Evolutionary conservation across 441 rosid genomes (phyloP), one percentile per base, ranked within the genome.

Genomic region (Capsella rubella): DNA sequence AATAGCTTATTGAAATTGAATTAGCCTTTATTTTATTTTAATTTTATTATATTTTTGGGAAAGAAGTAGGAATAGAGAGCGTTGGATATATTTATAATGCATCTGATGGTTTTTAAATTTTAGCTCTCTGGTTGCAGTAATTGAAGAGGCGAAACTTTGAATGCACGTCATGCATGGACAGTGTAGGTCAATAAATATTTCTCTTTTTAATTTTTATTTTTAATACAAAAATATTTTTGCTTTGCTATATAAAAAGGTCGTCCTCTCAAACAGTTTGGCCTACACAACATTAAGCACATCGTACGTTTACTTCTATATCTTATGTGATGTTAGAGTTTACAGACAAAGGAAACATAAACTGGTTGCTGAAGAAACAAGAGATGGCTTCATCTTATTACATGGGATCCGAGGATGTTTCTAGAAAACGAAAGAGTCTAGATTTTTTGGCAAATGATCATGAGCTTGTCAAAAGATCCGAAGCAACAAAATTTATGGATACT

Each of bases 341-440:
- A 25, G 75, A 87, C 67, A 83, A 86, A 75, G 71, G 83, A 37
- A 15, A n/a, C 13, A 21, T 12, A 56, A 64, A 74, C 66, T 59
- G 76, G 28, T 79, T 85, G 37, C 81, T 84, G 13, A 80, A 80
- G 39, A 81, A 54, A 58, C 64, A 70, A 52, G 77, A 71, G 45
- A 18, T 37, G 0, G 15, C 10, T 61, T 8, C 46, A 13, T 25
- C 63, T 52, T 52, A 54, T 3, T 7, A 42, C 27, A 72, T 72
- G 63, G 76, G 34, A 11, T 15, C 64, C 45, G 81, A 76, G 46
- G 62, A 73, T 72, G 65, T 53, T 31, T 82, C 84, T 9, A 87
- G 76, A 69, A 90, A 90, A 82, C 82, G 97, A 57, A 89, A 82
- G 75, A 47, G 74, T 79, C 85, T 69, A 51, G 85, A 83, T 5